phyloP scores from a whole-genome alignment of 1,284 basidiomycete species.

The Sutorius eximius region DNA sequence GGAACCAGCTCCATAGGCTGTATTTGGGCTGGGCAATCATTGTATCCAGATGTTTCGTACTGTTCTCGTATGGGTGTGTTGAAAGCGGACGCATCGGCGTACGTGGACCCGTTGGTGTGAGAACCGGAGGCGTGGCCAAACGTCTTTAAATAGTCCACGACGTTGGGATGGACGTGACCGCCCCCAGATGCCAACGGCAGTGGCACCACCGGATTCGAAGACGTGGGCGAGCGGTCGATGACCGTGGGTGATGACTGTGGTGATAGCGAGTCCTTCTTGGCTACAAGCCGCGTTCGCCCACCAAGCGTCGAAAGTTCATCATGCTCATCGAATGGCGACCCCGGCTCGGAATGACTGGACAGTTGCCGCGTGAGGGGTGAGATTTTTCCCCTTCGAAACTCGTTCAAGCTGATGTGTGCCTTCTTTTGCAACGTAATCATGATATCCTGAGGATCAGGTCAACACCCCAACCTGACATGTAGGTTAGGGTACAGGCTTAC shows the following conservation, averaged over 20 bases:
- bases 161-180: slow-evolving; percentile 52
- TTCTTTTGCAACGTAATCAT: slow-evolving; percentile 51
- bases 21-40: slow-evolving; percentile 24
- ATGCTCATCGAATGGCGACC: slow-evolving; percentile 54
- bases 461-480: slow-evolving; percentile 4
- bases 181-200: slow-evolving; percentile 47
- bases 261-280: slow-evolving; percentile 55
- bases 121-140: slow-evolving; percentile 47
- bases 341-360: slow-evolving; percentile 44
- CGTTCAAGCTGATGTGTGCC: slow-evolving; percentile 63
- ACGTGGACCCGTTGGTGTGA: slow-evolving; percentile 25
- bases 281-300: slow-evolving; percentile 68
- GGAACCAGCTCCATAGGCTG: slow-evolving; percentile 34
- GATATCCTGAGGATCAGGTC: slow-evolving; percentile 37
- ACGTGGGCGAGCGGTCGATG: slow-evolving; percentile 64
- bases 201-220: slow-evolving; percentile 65
- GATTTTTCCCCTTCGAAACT: slow-evolving; percentile 58
- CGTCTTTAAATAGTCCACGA: slow-evolving; percentile 66
- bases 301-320: slow-evolving; percentile 73
- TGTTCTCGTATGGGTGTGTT: slow-evolving; percentile 31
- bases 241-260: slow-evolving; percentile 52
- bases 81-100: slow-evolving; percentile 26
- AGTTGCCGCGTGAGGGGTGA: slow-evolving; percentile 47
- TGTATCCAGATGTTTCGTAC: slow-evolving; percentile 29
- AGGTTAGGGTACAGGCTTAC: slow-evolving; percentile 40